Percentiles rank a stretch among this genome's conserved stretches.
Conservation (phyloP, 441 rosid genomes). For the Erysimum cheiri region DNA sequence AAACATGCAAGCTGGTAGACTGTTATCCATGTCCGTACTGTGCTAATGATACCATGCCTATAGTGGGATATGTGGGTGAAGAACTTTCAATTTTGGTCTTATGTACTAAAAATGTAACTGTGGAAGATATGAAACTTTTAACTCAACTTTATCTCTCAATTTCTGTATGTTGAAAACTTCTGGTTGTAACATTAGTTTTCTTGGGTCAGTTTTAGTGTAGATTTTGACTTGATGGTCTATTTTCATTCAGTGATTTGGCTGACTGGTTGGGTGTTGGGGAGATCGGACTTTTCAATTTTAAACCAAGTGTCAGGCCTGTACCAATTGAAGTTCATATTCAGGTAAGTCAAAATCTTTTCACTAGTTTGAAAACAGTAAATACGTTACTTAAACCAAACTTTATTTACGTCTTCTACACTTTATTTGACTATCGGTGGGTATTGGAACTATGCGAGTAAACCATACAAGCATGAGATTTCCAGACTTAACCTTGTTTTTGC, state of each 20-base stretch:
- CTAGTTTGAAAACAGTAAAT: constrained; percentile 7
- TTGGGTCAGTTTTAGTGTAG: constrained; percentile 9
- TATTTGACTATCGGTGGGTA: constrained; percentile 22
- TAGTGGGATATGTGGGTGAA: constrained; percentile 9
- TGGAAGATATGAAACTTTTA: constrained; percentile 12
- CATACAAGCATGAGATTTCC: constrained; percentile 28
- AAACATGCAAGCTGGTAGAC: constrained; percentile 31
- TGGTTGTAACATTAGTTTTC: constrained; percentile 23
- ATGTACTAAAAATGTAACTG: background rate
- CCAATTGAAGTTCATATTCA: constrained; percentile 99
- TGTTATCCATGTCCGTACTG: constrained; percentile 18
- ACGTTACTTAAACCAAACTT: constrained; percentile 1
- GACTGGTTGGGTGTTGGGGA: constrained; percentile 99
- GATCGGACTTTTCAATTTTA: constrained; percentile 95
- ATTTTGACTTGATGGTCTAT: constrained; percentile 33
- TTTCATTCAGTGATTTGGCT: constrained; percentile 81
- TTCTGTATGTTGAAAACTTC: constrained; percentile 19
- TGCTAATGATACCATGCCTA: constrained; percentile 19
- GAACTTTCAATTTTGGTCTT: constrained; percentile 15
- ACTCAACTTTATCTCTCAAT: background rate
- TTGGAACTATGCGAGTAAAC: constrained; percentile 24
- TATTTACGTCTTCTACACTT: background rate
- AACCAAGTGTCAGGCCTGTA: constrained; percentile 99
- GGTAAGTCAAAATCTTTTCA: constrained; percentile 59
- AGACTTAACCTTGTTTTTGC: constrained; percentile 26